Percentiles rank a stretch among this genome's conserved stretches.
These are phyloP conservation scores for Aphanomyces astaci DNA, from an alignment of 352 stramenopile genomes.

Conservation along the genomic window DNA sequence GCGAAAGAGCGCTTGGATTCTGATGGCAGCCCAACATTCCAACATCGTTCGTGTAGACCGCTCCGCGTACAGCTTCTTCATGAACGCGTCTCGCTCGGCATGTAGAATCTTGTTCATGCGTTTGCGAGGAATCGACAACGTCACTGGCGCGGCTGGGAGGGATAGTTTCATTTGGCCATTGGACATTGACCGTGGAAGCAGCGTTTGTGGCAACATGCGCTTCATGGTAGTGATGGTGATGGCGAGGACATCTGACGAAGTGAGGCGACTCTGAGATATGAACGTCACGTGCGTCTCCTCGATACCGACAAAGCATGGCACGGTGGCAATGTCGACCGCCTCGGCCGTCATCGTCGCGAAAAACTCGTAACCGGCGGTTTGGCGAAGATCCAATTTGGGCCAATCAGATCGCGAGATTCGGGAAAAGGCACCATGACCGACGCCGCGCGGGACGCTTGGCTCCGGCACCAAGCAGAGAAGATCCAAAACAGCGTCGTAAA, in stretches of 20 bases:
- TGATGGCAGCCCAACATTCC: constrained; percentile 52
- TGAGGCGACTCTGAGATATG: constrained; percentile 48
- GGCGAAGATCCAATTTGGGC: not conserved
- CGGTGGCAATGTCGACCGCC: not conserved
- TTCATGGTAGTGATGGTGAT: constrained; percentile 43
- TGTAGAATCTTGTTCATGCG: constrained; percentile 48
- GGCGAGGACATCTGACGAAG: constrained; percentile 55
- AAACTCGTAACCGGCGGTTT: not conserved
- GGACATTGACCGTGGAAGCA: not conserved
- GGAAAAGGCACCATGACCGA: not conserved
- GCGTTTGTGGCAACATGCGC: constrained; percentile 1
- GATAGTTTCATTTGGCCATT: constrained; percentile 32
- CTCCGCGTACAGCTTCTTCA: constrained; percentile 45
- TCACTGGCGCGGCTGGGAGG: constrained; percentile 16
- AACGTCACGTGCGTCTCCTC: constrained; percentile 34
- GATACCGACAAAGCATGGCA: constrained; percentile 36
- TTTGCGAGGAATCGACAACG: constrained; percentile 38
- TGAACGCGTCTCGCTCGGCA: constrained; percentile 50
- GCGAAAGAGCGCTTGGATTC: constrained; percentile 55
- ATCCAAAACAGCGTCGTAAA: constrained; percentile 42
- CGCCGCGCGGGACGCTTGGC: constrained; percentile 5
- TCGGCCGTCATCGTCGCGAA: not conserved
- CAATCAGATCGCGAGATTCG: not conserved
- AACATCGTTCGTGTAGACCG: constrained; percentile 39
- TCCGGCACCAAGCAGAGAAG: constrained; percentile 30